Percentiles rank a stretch among this genome's conserved stretches.
phyloP scores from a whole-genome alignment of 2,329 filamentous ascomycete species.

The Talaromyces sp. region DNA sequence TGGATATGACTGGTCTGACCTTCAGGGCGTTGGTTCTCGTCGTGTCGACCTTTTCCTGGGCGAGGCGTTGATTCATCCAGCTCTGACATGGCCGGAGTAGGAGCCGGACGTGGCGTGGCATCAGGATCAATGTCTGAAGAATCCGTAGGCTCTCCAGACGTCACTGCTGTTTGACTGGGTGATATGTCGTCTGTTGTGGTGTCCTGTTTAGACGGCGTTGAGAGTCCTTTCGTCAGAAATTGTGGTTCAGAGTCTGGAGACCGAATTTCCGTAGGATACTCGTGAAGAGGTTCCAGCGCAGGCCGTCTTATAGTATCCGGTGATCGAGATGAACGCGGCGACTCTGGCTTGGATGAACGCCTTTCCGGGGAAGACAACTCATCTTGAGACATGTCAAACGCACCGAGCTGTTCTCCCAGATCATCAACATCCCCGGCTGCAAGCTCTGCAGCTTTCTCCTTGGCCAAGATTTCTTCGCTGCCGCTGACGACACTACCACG shows the following conservation, averaged over 20 bases:
- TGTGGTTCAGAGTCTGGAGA: conserved; percentile 1
- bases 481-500: conserved; percentile 69
- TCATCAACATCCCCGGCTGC: conserved; percentile 13
- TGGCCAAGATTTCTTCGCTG: conserved; percentile 39
- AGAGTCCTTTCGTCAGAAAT: not conserved
- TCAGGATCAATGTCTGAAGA: conserved; percentile 14
- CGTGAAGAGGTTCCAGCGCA: conserved; percentile 13
- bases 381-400: conserved; percentile 36
- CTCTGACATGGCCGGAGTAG: conserved; percentile 17
- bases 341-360: conserved; percentile 18
- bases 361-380: conserved; percentile 20
- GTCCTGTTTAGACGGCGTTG: conserved; percentile 6
- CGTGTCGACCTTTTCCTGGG: not conserved
- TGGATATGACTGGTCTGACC: conserved; percentile 5
- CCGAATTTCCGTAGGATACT: conserved; percentile 13
- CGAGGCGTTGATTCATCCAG: conserved; percentile 9
- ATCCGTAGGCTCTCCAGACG: not conserved
- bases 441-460: conserved; percentile 30
- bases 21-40: not conserved
- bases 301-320: conserved; percentile 12
- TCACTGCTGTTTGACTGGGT: not conserved
- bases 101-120: conserved; percentile 19
- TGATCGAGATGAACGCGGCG: conserved; percentile 11
- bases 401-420: conserved; percentile 33
- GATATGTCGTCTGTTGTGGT: not conserved